Percentiles rank a stretch among this genome's conserved stretches.
Conservation (phyloP, 768 basidiomycete species). For the Leccinum uliginosum region DNA sequence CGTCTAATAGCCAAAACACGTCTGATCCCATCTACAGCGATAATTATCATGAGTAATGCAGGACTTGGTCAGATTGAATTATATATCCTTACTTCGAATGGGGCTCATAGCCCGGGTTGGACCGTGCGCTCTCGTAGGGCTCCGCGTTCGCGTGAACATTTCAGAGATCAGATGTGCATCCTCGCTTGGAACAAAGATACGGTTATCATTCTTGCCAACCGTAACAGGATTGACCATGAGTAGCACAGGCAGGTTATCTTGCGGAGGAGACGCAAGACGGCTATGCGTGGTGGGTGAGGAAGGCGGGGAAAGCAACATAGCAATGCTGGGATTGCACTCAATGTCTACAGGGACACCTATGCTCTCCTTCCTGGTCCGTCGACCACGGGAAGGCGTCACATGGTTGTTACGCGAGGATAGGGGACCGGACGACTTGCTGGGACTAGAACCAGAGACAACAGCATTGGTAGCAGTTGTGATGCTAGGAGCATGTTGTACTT, state of each 20-base stretch:
- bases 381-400: conserved; percentile 14
- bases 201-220: background rate
- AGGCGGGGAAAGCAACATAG: conserved; percentile 26
- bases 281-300: conserved; percentile 10
- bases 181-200: background rate
- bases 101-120: conserved; percentile 31
- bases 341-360: background rate
- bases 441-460: conserved; percentile 3
- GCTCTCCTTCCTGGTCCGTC: conserved; percentile 14
- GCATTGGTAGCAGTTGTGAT: conserved; percentile 12
- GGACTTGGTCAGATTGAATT: background rate
- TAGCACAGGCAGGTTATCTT: conserved; percentile 2
- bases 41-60: conserved; percentile 2
- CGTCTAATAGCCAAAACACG: conserved; percentile 24
- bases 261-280: conserved; percentile 3
- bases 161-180: background rate
- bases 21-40: conserved; percentile 24
- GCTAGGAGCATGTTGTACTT: conserved; percentile 3
- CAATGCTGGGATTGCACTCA: conserved; percentile 9
- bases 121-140: conserved; percentile 26
- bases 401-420: background rate
- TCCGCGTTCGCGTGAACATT: conserved; percentile 4
- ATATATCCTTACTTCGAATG: conserved; percentile 11
- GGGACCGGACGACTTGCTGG: background rate
- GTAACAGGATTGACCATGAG: background rate